Percentiles rank a stretch among this genome's conserved stretches.
These are phyloP conservation scores for Tolypocladium endophyticum DNA, from an alignment of 2,329 filamentous ascomycete genomes.

Conservation along the genomic window DNA sequence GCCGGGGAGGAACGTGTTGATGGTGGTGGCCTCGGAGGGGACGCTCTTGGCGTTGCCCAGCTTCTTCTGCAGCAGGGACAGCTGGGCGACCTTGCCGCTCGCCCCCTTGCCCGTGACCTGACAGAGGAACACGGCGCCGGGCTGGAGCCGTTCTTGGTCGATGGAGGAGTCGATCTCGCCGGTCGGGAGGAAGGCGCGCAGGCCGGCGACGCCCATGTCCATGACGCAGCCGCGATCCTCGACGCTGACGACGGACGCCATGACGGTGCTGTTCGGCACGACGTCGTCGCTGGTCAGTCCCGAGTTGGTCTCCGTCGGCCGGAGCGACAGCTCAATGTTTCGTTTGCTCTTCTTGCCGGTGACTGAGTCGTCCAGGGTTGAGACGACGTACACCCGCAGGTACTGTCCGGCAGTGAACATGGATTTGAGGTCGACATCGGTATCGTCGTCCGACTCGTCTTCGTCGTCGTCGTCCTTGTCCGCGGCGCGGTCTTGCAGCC, in stretches of 20 bases:
- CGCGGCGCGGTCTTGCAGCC: slow-evolving; percentile 58
- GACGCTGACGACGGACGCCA: slow-evolving; percentile 82
- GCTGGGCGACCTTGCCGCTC: slow-evolving; percentile 75
- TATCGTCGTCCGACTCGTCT: slow-evolving; percentile 27
- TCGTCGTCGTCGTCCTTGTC: slow-evolving; percentile 46
- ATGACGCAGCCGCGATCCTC: slow-evolving; percentile 94
- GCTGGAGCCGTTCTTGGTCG: slow-evolving; percentile 59
- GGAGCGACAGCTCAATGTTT: slow-evolving; percentile 78
- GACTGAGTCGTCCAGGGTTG: slow-evolving; percentile 58
- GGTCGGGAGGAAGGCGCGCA: slow-evolving; percentile 76
- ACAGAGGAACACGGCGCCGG: slow-evolving; percentile 78
- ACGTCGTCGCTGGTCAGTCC: slow-evolving; percentile 64
- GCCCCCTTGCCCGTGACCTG: slow-evolving; percentile 64
- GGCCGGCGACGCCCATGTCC: slow-evolving; percentile 67
- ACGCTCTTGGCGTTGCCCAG: slow-evolving; percentile 56
- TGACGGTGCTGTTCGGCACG: slow-evolving; percentile 65
- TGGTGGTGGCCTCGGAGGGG: slow-evolving; percentile 68
- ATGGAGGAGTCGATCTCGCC: slow-evolving; percentile 64
- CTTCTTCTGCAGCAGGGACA: slow-evolving; percentile 64
- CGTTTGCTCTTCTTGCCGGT: slow-evolving; percentile 61
- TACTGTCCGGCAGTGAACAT: slow-evolving; percentile 83
- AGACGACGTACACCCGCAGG: slow-evolving; percentile 71
- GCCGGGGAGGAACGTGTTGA: slow-evolving; percentile 84
- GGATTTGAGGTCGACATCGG: slow-evolving; percentile 59
- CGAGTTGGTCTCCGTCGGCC: slow-evolving; percentile 68